Evolutionary conservation across 148 eudicot species (phyloP), one percentile per base, ranked within the genome.

Genomic region (Chenopodium berlandieri): DNA sequence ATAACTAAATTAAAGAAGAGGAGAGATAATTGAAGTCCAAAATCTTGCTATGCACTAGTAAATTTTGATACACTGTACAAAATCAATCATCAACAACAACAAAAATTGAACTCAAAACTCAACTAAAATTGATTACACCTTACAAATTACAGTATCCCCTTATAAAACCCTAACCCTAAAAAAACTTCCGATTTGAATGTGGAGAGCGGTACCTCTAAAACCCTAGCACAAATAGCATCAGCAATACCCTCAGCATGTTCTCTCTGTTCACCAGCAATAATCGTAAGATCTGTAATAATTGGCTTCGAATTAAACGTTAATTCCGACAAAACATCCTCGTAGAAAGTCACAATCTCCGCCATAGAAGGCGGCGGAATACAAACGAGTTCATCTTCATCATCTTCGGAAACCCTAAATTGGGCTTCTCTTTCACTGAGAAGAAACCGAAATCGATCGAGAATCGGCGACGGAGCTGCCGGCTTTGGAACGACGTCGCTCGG

Each of bases 281-380:
- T 89, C 0, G 98, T 95, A 34, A 95, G 94, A 86, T 96, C 99
- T 17, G 98, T 96, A 44, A 96, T 96, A 7, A 96, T 83, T 1
- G 98, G 98, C 88, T 96, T 94, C 82, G 97, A 96, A 87, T 96
- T 96, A 75, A 94, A 81, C 31, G 92, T 89, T 3, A 96, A 91
- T 25, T 94, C 98, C 3, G 92, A 85, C 13, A 96, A 65, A 32
- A 92, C 81, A 63, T 82, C 82, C n/a, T 96, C 98, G 31, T 94
- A 96, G 31, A 88, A 47, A 78, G 88, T 80, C 37, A 92, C 97
- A 63, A 92, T 82, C 64, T 91, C 97, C 5, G 88, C 93, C 4
- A 85, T 82, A 14, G 78, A 78, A 58, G 84, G 77, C 13, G 87
- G 83, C 11, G 86, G 85, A 23, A 78, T 20, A 2, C 70, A 68